Percentiles rank a stretch among this genome's conserved stretches.
phyloP scores from a whole-genome alignment of 169 alveolate genomes.

The Pseudocohnilembus persalinus region DNA sequence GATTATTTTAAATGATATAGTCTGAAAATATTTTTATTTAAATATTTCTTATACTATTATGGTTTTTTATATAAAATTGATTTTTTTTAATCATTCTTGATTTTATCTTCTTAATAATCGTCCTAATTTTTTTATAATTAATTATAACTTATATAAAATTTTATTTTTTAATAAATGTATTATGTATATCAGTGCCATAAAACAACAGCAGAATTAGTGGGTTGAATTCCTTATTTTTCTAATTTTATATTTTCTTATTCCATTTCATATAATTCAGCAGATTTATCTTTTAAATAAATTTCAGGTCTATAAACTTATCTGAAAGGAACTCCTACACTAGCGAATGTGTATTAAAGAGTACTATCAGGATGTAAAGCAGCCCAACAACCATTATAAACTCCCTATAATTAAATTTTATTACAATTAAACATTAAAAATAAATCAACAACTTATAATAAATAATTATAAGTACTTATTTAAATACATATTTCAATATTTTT shows the following conservation, averaged over 20 bases:
- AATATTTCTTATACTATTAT: background rate
- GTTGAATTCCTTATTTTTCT: constrained; percentile 5
- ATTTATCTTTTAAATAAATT: constrained; percentile 18
- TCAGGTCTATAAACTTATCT: constrained; percentile 32
- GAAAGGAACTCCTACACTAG: constrained; percentile 20
- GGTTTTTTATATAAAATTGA: background rate
- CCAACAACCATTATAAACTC: constrained; percentile 19
- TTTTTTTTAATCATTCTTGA: background rate
- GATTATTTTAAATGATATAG: background rate
- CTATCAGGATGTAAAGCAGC: constrained; percentile 1
- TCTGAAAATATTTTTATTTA: background rate
- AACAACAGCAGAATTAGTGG: constrained; percentile 25
- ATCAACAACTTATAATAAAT: background rate
- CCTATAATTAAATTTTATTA: background rate
- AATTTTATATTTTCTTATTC: constrained; percentile 15
- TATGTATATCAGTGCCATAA: constrained; percentile 22
- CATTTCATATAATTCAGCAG: constrained; percentile 4
- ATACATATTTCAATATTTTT: background rate
- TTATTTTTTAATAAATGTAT: background rate
- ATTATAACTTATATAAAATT: too few relatives aligned
- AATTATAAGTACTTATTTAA: background rate
- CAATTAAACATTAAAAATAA: background rate
- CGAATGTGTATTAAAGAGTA: background rate
- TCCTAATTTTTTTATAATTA: background rate
- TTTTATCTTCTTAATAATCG: background rate